Conservation (phyloP, 1,284 basidiomycete species). For the Rhodotorula sp. region DNA sequence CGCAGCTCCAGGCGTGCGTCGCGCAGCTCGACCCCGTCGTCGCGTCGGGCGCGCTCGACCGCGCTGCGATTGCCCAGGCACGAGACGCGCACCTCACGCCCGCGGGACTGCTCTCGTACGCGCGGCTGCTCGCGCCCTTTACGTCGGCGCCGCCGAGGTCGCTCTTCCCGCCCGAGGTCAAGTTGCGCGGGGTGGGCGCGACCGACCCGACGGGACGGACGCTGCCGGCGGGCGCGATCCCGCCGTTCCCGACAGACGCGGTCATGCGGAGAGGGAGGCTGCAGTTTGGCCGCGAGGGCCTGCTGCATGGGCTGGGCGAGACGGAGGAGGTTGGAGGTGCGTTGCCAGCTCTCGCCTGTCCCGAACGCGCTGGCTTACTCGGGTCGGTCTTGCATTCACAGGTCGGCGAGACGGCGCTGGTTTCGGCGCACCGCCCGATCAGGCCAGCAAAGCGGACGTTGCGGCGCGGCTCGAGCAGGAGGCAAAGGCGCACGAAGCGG, state of each 20-base stretch:
- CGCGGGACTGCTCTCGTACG: conserved; percentile 40
- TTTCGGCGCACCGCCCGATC: neutral
- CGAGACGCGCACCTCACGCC: neutral
- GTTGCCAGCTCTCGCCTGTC: neutral
- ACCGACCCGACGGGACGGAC: conserved; percentile 40
- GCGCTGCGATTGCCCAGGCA: conserved; percentile 5
- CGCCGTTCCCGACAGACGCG: conserved; percentile 48
- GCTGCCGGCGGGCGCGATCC: conserved; percentile 42
- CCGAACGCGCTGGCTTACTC: neutral
- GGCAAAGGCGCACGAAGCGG: conserved; percentile 16
- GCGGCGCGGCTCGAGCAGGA: conserved; percentile 29
- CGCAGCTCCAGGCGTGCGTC: conserved; percentile 12
- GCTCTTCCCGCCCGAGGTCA: conserved; percentile 23
- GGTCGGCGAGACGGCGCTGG: neutral
- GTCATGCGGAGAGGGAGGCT: conserved; percentile 45
- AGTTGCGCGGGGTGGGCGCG: conserved; percentile 20
- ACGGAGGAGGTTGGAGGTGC: conserved; percentile 43
- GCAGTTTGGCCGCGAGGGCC: conserved; percentile 40
- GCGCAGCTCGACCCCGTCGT: conserved; percentile 19
- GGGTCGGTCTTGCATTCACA: neutral
- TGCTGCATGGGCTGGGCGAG: conserved; percentile 37
- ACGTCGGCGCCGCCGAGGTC: conserved; percentile 45
- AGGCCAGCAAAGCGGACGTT: conserved; percentile 10
- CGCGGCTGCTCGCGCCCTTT: conserved; percentile 45
- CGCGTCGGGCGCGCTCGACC: conserved; percentile 26